These are phyloP conservation scores for Protomyces inouyei DNA, from an alignment of 1,139 yeast genomes.

Conservation along the genomic window DNA sequence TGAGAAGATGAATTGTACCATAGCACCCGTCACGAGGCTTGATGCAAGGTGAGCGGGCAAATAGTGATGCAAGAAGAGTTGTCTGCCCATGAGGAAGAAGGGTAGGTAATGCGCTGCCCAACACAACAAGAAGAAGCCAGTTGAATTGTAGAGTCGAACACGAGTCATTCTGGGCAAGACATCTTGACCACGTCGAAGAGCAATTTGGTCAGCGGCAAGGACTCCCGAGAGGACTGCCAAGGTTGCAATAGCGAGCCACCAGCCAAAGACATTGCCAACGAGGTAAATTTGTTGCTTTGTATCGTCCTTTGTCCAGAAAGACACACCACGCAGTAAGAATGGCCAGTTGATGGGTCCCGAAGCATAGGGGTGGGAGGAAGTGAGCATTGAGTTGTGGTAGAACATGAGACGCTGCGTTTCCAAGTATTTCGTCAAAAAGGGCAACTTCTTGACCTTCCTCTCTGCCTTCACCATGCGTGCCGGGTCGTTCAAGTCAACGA, in stretches of 20 bases:
- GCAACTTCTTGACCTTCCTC: constrained; percentile 53
- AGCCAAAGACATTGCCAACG: constrained; percentile 84
- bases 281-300: constrained; percentile 73
- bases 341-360: constrained; percentile 95
- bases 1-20: constrained; percentile 73
- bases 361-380: constrained; percentile 92
- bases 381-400: constrained; percentile 79
- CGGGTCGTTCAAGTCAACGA: constrained; percentile 58
- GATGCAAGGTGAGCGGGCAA: constrained; percentile 93
- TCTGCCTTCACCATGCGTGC: constrained; percentile 52
- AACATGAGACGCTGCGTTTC: constrained; percentile 88
- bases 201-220: constrained; percentile 66
- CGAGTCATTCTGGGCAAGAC: constrained; percentile 61
- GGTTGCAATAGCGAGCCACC: constrained; percentile 77
- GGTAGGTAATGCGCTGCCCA: constrained; percentile 90
- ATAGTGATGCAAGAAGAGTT: constrained; percentile 90
- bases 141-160: constrained; percentile 68
- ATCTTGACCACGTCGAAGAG: constrained; percentile 64
- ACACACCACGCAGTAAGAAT: constrained; percentile 81
- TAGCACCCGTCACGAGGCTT: constrained; percentile 73
- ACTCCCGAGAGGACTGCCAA: constrained; percentile 62
- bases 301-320: constrained; percentile 84
- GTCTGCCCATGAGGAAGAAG: constrained; percentile 87
- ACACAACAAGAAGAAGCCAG: constrained; percentile 79
- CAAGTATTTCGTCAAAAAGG: constrained; percentile 81